A percentile compares a stretch with the other conserved stretches of the same genome.
Evolutionary conservation across 2,329 filamentous ascomycete genomes (phyloP).

Genomic region (Penicillium sp.): DNA sequence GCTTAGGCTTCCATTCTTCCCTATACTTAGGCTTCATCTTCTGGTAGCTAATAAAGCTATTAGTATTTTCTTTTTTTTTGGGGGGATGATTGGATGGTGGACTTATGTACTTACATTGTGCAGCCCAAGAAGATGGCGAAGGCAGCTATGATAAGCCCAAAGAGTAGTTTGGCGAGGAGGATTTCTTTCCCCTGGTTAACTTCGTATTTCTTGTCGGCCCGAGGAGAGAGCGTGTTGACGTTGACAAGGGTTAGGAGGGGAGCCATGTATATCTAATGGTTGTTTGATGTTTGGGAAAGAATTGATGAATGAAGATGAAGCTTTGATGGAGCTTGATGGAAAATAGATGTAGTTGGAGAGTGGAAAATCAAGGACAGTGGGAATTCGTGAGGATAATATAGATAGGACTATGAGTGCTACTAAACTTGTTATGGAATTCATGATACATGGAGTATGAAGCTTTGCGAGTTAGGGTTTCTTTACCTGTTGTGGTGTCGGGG

Average conservation of each 20-base stretch:
- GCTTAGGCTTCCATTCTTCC: not conserved
- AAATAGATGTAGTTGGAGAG: not conserved
- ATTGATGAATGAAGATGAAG: not conserved
- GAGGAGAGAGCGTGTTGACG: not conserved
- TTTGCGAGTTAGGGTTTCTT: not conserved
- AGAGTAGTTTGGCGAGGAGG: not conserved
- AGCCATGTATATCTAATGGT: slow-evolving; percentile 2
- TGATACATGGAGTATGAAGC: not conserved
- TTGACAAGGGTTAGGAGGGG: not conserved
- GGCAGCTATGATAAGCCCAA: not conserved
- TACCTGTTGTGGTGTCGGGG: not conserved
- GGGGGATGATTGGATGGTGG: not conserved
- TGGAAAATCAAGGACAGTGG: not conserved
- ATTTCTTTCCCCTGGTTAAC: not conserved
- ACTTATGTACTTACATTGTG: not conserved
- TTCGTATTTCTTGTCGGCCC: not conserved
- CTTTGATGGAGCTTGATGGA: not conserved
- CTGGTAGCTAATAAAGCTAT: not conserved
- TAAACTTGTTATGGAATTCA: not conserved
- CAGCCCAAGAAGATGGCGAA: not conserved
- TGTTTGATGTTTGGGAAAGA: not conserved
- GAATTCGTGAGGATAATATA: not conserved
- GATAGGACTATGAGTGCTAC: not conserved
- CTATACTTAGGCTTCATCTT: not conserved
- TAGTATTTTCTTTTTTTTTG: not conserved